Percentiles rank a stretch among this genome's conserved stretches.
phyloP scores from a whole-genome alignment of 148 eudicot genomes.

The Chenopodium formosanum region DNA sequence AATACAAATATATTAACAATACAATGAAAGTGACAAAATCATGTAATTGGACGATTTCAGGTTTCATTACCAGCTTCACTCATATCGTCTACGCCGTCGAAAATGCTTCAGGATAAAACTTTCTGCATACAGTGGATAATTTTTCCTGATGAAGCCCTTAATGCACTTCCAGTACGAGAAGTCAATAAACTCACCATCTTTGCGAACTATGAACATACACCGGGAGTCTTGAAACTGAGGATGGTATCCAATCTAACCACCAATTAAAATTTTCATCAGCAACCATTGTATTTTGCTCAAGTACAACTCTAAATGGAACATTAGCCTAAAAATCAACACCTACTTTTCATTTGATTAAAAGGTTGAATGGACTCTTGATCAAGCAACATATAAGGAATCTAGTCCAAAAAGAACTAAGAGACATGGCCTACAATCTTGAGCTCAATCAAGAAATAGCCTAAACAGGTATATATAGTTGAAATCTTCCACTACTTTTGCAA shows the following conservation, averaged over 20 bases:
- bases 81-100: constrained; percentile 47
- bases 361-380: background rate
- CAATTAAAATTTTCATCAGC: background rate
- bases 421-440: background rate
- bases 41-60: background rate
- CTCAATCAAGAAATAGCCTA: background rate
- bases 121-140: constrained; percentile 81
- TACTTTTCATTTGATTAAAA: no score
- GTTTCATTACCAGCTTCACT: constrained; percentile 37
- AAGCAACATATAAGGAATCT: background rate
- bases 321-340: no score
- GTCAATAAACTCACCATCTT: constrained; percentile 70
- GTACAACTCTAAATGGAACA: no score
- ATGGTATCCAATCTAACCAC: constrained; percentile 74
- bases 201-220: constrained; percentile 86
- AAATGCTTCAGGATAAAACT: constrained; percentile 84
- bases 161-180: constrained; percentile 96
- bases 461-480: no score
- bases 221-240: constrained; percentile 75
- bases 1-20: background rate
- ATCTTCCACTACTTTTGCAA: no score
- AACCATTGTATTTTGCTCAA: background rate
- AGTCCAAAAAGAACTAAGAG: background rate
- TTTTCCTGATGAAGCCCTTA: constrained; percentile 69
- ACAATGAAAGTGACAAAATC: background rate